phyloP scores from a whole-genome alignment of 2,329 filamentous ascomycete species.

The Fusarium verrucosum region DNA sequence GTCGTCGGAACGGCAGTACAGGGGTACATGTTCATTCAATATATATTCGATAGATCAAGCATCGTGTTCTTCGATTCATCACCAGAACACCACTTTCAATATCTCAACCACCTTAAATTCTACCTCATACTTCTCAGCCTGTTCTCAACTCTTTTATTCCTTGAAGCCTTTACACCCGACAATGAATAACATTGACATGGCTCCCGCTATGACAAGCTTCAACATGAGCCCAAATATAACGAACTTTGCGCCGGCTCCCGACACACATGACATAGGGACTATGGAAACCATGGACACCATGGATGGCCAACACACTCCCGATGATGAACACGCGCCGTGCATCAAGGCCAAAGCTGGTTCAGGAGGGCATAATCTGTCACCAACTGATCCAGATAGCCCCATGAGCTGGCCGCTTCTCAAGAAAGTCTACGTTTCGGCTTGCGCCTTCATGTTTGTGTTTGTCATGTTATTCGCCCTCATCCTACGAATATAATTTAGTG shows the following conservation, averaged over 20 bases:
- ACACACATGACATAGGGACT: no score
- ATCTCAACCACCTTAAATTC: background rate
- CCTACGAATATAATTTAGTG: accelerated
- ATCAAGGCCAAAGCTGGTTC: background rate
- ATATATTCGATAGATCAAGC: background rate
- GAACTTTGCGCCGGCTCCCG: background rate
- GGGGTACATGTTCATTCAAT: background rate
- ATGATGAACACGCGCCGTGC: background rate
- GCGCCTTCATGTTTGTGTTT: background rate
- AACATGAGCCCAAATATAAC: background rate
- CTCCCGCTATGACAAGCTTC: background rate
- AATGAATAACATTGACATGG: background rate
- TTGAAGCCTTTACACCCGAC: background rate
- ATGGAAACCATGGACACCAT: background rate
- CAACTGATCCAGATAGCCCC: background rate
- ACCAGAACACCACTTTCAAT: background rate
- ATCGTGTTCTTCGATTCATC: background rate
- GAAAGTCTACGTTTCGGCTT: background rate
- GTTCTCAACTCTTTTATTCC: background rate
- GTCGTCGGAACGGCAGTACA: no score
- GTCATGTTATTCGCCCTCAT: background rate
- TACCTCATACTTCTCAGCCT: background rate
- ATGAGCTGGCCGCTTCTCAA: conserved; percentile 1
- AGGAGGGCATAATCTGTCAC: background rate
- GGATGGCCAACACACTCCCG: background rate